Evolutionary conservation across 2,329 filamentous ascomycete genomes (phyloP), one percentile per base, ranked within the genome.

Genomic region (Fusarium sp.): DNA sequence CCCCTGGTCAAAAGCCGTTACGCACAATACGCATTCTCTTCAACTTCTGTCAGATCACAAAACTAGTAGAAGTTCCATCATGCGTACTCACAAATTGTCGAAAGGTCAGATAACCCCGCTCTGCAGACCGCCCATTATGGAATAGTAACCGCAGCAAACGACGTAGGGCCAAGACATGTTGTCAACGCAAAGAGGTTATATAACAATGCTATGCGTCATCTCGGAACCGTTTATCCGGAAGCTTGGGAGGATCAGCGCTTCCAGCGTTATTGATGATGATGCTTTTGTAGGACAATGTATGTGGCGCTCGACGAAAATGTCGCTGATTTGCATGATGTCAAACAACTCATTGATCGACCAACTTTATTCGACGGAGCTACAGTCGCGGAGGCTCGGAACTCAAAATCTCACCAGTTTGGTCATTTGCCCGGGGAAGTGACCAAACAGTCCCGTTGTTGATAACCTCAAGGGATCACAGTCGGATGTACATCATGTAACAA

Each of bases 211-310:
- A 26, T n/a, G 20, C 32, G 32, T 38, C 48, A 52, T 52, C 32
- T 15, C 1, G 4, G 2, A 20, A 18, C n/a, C 9, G 2, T 14
- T 2, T 7, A 20, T 6, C 12, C 20, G 12, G n/a, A 1, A 8
- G 18, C 3, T n/a, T 13, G 3, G 3, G n/a, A 5, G 3, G 20
- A 52, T 52, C 32, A 26, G 18, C 32, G 20, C 32, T 12, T n/a
- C 15, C 20, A 52, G 48, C 48, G 32, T 37, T 37, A 26, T n/a
- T 6, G 20, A n/a, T 20, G 37, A 37, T 52, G 9, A 20, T 26
- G 32, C 32, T 12, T n/a, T 26, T 37, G 32, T 12, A 20, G 12
- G 15, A 15, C 20, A 37, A 26, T 26, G 17, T 38, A 6, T 26
- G 48, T 26, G 48, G 48, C 48, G 48, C 20, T 30, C 32, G 20